Evolutionary conservation across 192 early-diverging fungal species (phyloP).

Genomic region (Entophlyctis luteolus): DNA sequence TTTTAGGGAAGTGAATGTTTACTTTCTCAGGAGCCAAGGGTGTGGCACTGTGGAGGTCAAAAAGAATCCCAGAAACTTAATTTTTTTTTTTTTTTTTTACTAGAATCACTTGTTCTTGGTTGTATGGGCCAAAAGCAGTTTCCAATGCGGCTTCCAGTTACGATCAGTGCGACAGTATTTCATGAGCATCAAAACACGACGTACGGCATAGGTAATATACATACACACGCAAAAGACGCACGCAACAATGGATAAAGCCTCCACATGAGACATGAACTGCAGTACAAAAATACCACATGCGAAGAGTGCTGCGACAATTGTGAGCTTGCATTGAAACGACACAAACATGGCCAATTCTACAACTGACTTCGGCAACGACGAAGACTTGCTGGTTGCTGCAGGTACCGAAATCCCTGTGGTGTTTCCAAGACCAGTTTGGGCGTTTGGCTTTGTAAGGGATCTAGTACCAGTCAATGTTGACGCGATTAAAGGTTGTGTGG

Average conservation of each 20-base stretch:
- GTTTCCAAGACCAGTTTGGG: not conserved
- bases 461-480: no score
- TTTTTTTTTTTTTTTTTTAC: no score
- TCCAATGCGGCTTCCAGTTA: not conserved
- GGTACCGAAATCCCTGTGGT: not conserved
- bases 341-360: not conserved
- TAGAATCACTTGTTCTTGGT: no score
- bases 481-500: no score
- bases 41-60: no score
- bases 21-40: no score
- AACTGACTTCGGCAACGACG: not conserved
- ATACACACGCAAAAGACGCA: constrained; percentile 5
- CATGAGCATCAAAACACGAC: not conserved
- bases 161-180: not conserved
- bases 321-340: not conserved
- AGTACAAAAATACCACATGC: not conserved
- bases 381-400: not conserved
- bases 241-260: not conserved
- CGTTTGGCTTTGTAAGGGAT: not conserved
- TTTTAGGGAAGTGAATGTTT: no score
- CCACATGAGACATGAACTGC: not conserved
- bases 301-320: not conserved
- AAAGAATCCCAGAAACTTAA: no score
- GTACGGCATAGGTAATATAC: constrained; percentile 2
- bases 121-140: not conserved